phyloP scores from a whole-genome alignment of 345 rosid species.

The Aquilaria sinensis region DNA sequence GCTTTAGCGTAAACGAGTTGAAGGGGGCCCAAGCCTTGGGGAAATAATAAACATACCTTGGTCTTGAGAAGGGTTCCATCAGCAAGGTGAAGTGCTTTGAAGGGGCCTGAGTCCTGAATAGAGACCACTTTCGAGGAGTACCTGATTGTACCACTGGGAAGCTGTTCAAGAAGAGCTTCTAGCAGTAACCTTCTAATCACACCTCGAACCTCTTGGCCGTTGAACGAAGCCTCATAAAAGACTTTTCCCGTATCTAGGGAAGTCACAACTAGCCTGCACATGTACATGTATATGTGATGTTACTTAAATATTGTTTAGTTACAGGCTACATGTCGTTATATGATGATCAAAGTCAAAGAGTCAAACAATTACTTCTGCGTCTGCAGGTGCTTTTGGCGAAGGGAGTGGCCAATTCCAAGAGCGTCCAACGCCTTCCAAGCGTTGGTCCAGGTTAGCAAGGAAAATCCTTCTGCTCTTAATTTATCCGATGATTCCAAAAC shows the following conservation, averaged over 20 bases:
- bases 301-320: too few species aligned
- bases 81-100: conserved; percentile 47
- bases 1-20: neutral
- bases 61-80: conserved; percentile 52
- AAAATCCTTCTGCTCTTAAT: conserved; percentile 57
- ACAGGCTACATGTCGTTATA: too few species aligned
- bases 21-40: neutral
- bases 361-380: too few species aligned
- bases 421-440: conserved; percentile 77
- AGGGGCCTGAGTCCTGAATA: conserved; percentile 42
- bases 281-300: too few species aligned
- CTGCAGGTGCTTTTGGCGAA: conserved; percentile 34
- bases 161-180: conserved; percentile 45
- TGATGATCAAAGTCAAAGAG: too few species aligned
- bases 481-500: conserved; percentile 57
- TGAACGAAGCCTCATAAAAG: conserved; percentile 8
- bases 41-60: conserved; percentile 32
- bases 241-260: conserved; percentile 17
- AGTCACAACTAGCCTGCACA: conserved; percentile 29
- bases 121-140: conserved; percentile 63
- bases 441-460: conserved; percentile 41
- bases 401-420: conserved; percentile 35
- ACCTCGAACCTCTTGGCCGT: conserved; percentile 42
- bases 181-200: conserved; percentile 46
- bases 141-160: conserved; percentile 55